Conservation (phyloP, 768 basidiomycete genomes). For the Podaxis sp. region DNA sequence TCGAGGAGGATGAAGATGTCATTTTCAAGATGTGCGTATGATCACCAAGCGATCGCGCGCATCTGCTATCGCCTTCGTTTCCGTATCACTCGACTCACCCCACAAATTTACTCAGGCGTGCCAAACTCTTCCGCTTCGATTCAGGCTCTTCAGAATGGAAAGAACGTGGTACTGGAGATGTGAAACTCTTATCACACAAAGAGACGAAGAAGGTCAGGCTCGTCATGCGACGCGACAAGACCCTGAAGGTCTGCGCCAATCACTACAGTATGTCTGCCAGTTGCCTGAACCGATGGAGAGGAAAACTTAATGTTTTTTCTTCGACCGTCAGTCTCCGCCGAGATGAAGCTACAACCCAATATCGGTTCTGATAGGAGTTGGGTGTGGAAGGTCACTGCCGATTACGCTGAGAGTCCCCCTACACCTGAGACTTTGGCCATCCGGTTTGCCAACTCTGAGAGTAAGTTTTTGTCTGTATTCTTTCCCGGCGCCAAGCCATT, state of each 20-base stretch:
- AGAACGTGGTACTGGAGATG: conserved; percentile 95
- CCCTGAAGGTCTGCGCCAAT: conserved; percentile 98
- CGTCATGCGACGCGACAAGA: conserved; percentile 99
- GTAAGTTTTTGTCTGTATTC: conserved; percentile 45
- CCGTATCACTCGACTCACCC: conserved; percentile 14
- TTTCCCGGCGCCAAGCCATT: conserved; percentile 1
- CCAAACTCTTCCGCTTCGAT: conserved; percentile 97
- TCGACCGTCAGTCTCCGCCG: conserved; percentile 60
- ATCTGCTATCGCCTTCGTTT: conserved; percentile 32
- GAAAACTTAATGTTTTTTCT: not conserved
- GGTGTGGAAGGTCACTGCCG: conserved; percentile 98
- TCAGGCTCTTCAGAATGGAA: conserved; percentile 85
- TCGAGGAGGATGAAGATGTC: conserved; percentile 91
- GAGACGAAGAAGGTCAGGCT: conserved; percentile 89
- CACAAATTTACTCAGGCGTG: conserved; percentile 61
- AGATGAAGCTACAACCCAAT: conserved; percentile 96
- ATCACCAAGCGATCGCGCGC: conserved; percentile 23
- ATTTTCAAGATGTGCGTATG: conserved; percentile 90
- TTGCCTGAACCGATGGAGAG: conserved; percentile 18
- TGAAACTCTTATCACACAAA: conserved; percentile 87
- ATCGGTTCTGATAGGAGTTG: conserved; percentile 98
- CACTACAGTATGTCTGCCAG: conserved; percentile 67
- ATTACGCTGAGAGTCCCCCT: conserved; percentile 88
- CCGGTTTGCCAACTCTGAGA: conserved; percentile 95
- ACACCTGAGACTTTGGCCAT: conserved; percentile 96